A percentile compares a stretch with the other conserved stretches of the same genome.
Evolutionary conservation across 306 rosid genomes (phyloP).

Genomic region (Cucurbita moschata): DNA sequence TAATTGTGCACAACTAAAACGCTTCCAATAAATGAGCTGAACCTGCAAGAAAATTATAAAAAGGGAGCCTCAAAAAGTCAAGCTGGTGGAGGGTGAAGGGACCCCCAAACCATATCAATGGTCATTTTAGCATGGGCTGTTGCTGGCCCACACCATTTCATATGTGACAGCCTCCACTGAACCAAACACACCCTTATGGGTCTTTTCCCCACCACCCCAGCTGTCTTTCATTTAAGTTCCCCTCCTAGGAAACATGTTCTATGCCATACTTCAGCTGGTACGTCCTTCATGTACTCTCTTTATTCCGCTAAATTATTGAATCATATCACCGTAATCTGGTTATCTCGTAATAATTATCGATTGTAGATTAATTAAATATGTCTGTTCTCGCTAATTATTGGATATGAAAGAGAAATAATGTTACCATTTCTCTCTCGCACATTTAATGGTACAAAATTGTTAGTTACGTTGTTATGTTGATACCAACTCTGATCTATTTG

Average conservation of each 20-base stretch:
- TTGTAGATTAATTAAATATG: no score
- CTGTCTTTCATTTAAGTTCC: slow-evolving; percentile 42
- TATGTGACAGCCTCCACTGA: slow-evolving; percentile 25
- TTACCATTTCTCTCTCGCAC: no score
- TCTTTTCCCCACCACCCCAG: slow-evolving; percentile 29
- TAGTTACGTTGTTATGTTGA: background rate
- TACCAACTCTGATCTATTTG: background rate
- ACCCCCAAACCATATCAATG: slow-evolving; percentile 24
- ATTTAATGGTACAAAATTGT: no score
- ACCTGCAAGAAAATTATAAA: background rate
- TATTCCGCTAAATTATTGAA: no score
- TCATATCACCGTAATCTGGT: no score
- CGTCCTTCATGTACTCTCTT: background rate
- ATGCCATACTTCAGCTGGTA: background rate
- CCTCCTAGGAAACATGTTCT: slow-evolving; percentile 59
- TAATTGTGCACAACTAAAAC: slow-evolving; percentile 7
- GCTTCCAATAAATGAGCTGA: slow-evolving; percentile 2
- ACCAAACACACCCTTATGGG: slow-evolving; percentile 24
- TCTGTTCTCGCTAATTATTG: no score
- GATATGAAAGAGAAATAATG: no score
- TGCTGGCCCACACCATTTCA: slow-evolving; percentile 32
- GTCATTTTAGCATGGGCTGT: slow-evolving; percentile 64
- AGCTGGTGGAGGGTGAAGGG: slow-evolving; percentile 22
- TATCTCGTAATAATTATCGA: no score
- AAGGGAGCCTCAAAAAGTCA: slow-evolving; percentile 6